These are phyloP conservation scores for Candida hungchunana DNA, from an alignment of 805 yeast species.

Conservation along the genomic window DNA sequence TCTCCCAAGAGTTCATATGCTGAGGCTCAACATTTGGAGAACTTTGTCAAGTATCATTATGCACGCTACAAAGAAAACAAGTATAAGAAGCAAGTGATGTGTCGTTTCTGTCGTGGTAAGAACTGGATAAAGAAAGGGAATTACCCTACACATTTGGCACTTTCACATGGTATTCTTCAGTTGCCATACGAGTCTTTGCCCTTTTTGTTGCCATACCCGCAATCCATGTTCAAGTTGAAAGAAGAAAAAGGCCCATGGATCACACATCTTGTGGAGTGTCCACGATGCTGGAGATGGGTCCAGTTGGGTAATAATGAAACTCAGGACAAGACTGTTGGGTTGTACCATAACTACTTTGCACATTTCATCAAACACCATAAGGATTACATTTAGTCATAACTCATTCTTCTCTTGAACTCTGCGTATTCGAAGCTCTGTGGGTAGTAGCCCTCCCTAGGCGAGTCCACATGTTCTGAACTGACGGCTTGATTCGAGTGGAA, in stretches of 20 bases:
- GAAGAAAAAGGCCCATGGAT: slow-evolving; percentile 5
- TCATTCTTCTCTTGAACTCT: slow-evolving; percentile 25
- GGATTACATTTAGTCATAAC: slow-evolving; percentile 1
- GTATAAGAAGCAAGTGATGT: slow-evolving; percentile 12
- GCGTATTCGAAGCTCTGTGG: slow-evolving; percentile 21
- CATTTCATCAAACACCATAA: slow-evolving; percentile 20
- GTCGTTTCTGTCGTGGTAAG: slow-evolving; percentile 26
- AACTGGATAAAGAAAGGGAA: slow-evolving; percentile 20
- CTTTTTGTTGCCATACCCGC: slow-evolving; percentile 17
- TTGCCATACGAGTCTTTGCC: slow-evolving; percentile 4
- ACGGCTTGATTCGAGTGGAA: slow-evolving; percentile 13
- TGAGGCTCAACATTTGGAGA: slow-evolving; percentile 2
- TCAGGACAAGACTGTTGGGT: slow-evolving; percentile 12
- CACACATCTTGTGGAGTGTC: slow-evolving; percentile 18
- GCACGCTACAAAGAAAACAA: slow-evolving; percentile 8
- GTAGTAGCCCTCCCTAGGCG: background rate
- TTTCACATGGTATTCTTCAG: slow-evolving; percentile 24
- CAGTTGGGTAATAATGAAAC: slow-evolving; percentile 14
- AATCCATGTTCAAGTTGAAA: slow-evolving; percentile 16
- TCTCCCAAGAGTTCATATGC: slow-evolving; percentile 11
- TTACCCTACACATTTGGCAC: slow-evolving; percentile 19
- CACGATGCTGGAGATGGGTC: slow-evolving; percentile 21
- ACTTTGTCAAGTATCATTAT: slow-evolving; percentile 10
- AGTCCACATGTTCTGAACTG: slow-evolving; percentile 2
- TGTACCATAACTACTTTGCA: slow-evolving; percentile 22